Evolutionary conservation across 495 filamentous ascomycete genomes (phyloP).

Genomic region (Aspergillus biplanus): DNA sequence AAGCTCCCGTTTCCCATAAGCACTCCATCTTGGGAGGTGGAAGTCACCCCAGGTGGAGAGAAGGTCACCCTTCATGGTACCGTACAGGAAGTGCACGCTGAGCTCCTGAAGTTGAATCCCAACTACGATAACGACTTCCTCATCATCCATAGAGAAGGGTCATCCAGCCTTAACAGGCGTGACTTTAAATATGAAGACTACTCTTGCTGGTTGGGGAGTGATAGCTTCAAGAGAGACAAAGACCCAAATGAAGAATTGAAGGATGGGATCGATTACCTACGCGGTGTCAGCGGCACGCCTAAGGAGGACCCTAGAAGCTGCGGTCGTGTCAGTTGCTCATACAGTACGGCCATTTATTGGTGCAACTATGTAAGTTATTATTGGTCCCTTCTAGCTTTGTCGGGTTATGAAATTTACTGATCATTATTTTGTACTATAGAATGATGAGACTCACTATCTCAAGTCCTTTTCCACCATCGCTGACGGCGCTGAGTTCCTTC

Average conservation of each 20-base stretch:
- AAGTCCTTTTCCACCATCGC: no score
- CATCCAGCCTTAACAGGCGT: neutral
- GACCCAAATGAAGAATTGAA: neutral
- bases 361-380: slow-evolving; percentile 9
- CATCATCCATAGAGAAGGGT: neutral
- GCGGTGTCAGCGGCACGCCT: neutral
- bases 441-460: no score
- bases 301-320: neutral
- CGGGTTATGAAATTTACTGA: no score
- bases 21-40: slow-evolving; percentile 4
- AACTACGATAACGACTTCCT: slow-evolving; percentile 1
- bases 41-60: neutral
- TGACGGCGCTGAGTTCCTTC: no score
- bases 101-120: slow-evolving; percentile 3
- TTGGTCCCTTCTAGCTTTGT: no score
- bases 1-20: no score
- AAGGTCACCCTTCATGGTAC: slow-evolving; percentile 2
- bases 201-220: no score
- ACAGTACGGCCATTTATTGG: neutral
- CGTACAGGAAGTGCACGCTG: neutral
- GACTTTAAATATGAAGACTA: no score
- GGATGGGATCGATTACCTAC: neutral
- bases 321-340: slow-evolving; percentile 2
- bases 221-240: no score
- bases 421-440: no score